Evolutionary conservation across 108 stramenopile species (phyloP), one percentile per base, ranked within the genome.

Genomic region (Schizochytrium sp.): DNA sequence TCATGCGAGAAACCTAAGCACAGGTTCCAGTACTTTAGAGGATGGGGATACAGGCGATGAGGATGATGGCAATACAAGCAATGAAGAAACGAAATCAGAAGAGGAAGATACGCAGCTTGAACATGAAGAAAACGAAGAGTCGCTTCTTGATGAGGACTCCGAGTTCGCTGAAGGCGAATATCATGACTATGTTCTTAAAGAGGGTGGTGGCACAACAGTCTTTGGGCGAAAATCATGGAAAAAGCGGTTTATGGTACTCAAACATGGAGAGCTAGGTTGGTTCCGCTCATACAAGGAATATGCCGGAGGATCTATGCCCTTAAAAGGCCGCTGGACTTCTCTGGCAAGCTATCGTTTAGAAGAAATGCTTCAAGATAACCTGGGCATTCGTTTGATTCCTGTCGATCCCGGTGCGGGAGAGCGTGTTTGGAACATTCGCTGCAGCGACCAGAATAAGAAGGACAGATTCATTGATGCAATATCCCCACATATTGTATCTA

Each of bases 191-290:
- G 76, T 83, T 8, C 10, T 83, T 8, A 83, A 83, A 42, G 76
- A 83, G 53, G 76, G 76, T 40, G 76, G 76, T 12, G 76, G 76
- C 45, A 83, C 76, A 1, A 83, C 76, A 5, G 53, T 83, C 10
- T 83, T 83, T 28, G 76, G 76, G 3, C 76, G 76, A 47, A 49
- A 55, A n/a, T 83, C 76, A 19, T 83, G 76, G 76, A 83, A 83
- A 40, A 10, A 53, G 2, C 47, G 76, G 28, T 83, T 83, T 40
- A 49, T 83, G 50, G 76, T 83, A 10, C 76, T 83, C 76, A 83
- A 83, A 40, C 50, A 55, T 42, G 76, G 76, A 5, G 76, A 83
- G 55, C 47, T 83, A 17, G 76, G 50, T 47, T 83, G 76, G 76
- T 83, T 83, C 28, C 47, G 53, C 8, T 83, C 76, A 10, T 83